A percentile compares a stretch with the other conserved stretches of the same genome.
These are phyloP conservation scores for Pseudozyma pruni DNA, from an alignment of 1,284 basidiomycete species.

Conservation along the genomic window DNA sequence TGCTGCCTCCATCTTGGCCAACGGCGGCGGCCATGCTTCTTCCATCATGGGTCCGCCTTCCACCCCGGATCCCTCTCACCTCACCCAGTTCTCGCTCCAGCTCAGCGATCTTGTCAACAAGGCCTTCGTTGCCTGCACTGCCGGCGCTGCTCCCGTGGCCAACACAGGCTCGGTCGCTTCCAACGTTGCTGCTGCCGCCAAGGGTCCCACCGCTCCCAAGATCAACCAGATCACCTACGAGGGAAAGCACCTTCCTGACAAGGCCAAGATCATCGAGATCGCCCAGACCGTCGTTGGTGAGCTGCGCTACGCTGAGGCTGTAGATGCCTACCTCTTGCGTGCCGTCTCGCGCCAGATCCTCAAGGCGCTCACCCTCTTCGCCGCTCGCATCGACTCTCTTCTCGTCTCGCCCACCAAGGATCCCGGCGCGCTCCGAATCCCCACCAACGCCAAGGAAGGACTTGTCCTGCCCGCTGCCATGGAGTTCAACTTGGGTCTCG, in stretches of 20 bases:
- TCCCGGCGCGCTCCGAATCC: constrained; percentile 50
- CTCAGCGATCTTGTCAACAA: constrained; percentile 66
- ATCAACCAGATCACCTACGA: constrained; percentile 59
- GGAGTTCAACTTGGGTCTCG: constrained; percentile 65
- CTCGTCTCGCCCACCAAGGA: constrained; percentile 59
- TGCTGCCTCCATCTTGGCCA: constrained; percentile 28
- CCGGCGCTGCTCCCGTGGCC: constrained; percentile 13
- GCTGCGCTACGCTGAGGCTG: constrained; percentile 56
- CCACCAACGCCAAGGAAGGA: constrained; percentile 54
- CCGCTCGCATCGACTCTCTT: constrained; percentile 63
- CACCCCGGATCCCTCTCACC: constrained; percentile 58
- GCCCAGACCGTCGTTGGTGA: constrained; percentile 60
- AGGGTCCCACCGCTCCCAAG: constrained; percentile 44
- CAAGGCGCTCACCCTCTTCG: constrained; percentile 65
- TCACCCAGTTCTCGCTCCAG: constrained; percentile 61
- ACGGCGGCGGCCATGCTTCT: constrained; percentile 4
- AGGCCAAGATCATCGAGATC: constrained; percentile 59
- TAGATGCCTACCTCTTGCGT: constrained; percentile 64
- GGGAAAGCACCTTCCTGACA: constrained; percentile 56
- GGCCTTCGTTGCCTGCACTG: constrained; percentile 57
- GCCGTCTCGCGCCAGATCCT: constrained; percentile 64
- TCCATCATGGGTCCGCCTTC: constrained; percentile 44
- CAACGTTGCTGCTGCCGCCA: constrained; percentile 49
- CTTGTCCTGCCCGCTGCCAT: constrained; percentile 54
- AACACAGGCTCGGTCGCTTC: constrained; percentile 32